Percentiles rank a stretch among this genome's conserved stretches.
Evolutionary conservation across 306 rosid species (phyloP).

Genomic region (Gynostemma pentaphyllum): DNA sequence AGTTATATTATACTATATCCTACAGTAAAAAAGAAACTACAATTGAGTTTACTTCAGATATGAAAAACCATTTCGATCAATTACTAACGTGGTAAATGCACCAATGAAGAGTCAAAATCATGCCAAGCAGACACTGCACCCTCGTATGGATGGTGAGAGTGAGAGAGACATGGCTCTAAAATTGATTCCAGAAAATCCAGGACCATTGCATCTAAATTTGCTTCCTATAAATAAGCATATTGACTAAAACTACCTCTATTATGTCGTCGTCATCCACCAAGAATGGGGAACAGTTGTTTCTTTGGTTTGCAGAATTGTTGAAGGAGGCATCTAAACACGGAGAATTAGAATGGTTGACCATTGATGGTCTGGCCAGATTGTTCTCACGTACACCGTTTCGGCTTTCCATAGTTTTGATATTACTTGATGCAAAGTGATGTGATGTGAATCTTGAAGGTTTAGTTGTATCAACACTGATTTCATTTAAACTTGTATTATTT

Average conservation of each 20-base stretch:
- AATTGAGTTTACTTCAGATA: not conserved
- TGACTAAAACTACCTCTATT: conserved; percentile 46
- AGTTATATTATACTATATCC: not conserved
- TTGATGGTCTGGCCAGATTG: conserved; percentile 29
- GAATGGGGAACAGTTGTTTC: conserved; percentile 19
- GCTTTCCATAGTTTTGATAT: conserved; percentile 15
- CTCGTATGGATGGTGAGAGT: too few relatives aligned
- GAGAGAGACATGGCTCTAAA: not conserved
- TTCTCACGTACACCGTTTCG: conserved; percentile 18
- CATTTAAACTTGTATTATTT: conserved; percentile 14
- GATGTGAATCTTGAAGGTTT: conserved; percentile 12
- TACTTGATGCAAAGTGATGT: conserved; percentile 19
- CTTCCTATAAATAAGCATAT: not conserved
- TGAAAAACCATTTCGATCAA: not conserved
- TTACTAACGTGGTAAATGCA: not conserved
- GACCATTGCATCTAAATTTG: not conserved
- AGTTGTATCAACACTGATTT: conserved; percentile 14
- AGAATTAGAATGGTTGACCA: conserved; percentile 25
- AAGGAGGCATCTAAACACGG: conserved; percentile 23
- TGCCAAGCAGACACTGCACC: not conserved
- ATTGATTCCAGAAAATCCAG: not conserved
- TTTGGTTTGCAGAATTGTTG: conserved; percentile 22
- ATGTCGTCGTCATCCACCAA: conserved; percentile 43
- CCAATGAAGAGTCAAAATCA: not conserved
- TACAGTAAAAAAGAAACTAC: not conserved